Evolutionary conservation across 352 stramenopile species (phyloP).

Genomic region (Lagenidium giganteum): DNA sequence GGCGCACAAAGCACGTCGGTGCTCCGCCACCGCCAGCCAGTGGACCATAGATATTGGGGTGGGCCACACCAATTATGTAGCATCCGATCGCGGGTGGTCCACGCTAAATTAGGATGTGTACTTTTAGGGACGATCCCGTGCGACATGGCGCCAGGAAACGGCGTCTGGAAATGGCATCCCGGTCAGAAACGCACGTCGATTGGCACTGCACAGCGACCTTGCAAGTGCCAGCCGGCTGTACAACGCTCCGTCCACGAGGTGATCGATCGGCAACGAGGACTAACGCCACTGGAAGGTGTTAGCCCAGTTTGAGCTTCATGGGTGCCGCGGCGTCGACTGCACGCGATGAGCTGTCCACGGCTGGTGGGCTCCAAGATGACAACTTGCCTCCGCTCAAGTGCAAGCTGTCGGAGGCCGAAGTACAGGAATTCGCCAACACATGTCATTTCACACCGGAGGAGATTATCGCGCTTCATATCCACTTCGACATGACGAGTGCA

Average conservation of each 20-base stretch:
- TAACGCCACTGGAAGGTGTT: too few species aligned
- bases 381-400: constrained; percentile 24
- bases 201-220: too few species aligned
- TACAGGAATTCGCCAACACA: constrained; percentile 28
- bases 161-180: too few species aligned
- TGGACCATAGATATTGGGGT: constrained; percentile 5
- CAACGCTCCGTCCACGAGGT: too few species aligned
- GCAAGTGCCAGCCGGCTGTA: too few species aligned
- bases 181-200: too few species aligned
- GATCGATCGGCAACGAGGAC: too few species aligned
- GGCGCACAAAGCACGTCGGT: too few species aligned
- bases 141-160: too few species aligned
- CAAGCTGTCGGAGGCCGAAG: constrained; percentile 47
- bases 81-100: too few species aligned
- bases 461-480: constrained; percentile 46
- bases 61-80: constrained; percentile 6
- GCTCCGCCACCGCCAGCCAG: constrained; percentile 19
- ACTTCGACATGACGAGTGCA: constrained; percentile 68
- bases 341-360: constrained; percentile 30
- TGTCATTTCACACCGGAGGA: constrained; percentile 61
- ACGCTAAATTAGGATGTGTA: constrained; percentile 7
- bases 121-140: not conserved
- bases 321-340: constrained; percentile 57
- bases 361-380: too few species aligned
- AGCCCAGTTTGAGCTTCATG: too few species aligned